Evolutionary conservation across 2,329 filamentous ascomycete genomes (phyloP).

Genomic region (Aureobasidium subglaciale): DNA sequence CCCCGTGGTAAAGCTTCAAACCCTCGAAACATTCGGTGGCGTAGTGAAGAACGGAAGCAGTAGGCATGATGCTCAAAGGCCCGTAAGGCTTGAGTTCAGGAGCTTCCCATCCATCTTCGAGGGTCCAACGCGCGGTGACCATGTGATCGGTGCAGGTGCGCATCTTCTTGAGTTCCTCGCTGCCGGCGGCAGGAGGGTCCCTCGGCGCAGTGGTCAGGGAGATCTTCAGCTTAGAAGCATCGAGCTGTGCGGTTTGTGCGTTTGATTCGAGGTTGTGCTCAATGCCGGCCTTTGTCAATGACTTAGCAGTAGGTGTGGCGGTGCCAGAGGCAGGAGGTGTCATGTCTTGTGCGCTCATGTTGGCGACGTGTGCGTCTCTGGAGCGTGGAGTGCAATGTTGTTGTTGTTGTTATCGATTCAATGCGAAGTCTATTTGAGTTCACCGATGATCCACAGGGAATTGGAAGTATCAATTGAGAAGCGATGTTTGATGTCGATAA

Average conservation of each 20-base stretch:
- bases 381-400: not conserved
- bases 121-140: conserved; percentile 66
- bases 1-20: conserved; percentile 62
- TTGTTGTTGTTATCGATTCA: no score
- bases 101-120: conserved; percentile 59
- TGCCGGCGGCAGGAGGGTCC: conserved; percentile 34
- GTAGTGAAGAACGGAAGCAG: conserved; percentile 76
- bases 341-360: conserved; percentile 28
- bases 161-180: conserved; percentile 33
- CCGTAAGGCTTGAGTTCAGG: conserved; percentile 73
- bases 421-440: not conserved
- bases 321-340: conserved; percentile 31
- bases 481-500: not conserved
- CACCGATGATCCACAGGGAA: not conserved
- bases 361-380: not conserved
- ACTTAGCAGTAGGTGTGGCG: conserved; percentile 27
- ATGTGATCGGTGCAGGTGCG: conserved; percentile 74
- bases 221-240: conserved; percentile 37
- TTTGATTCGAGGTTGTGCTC: conserved; percentile 31
- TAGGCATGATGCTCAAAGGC: conserved; percentile 70
- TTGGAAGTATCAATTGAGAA: not conserved
- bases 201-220: conserved; percentile 36
- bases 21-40: conserved; percentile 90
- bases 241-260: conserved; percentile 30
- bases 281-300: conserved; percentile 32